Base-by-base conservation (phyloP, 1,139 yeast species). In the Debaryomycetaceae sp. region DNA sequence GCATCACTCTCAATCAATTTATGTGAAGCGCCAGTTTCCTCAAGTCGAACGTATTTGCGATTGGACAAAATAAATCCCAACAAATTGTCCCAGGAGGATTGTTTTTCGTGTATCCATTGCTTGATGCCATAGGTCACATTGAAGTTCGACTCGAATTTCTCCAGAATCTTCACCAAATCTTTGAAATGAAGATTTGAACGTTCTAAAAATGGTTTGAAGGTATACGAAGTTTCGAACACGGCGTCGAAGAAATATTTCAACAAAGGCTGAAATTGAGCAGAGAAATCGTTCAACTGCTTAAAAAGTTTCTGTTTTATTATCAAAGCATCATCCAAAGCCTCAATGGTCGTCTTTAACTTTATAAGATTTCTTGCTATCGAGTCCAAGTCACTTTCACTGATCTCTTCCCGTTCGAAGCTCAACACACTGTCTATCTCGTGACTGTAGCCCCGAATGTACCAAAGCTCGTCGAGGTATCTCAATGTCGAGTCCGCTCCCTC, bases 191-290 rank as follows among this genome's bases (percentile, higher is more conserved):
- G 42, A n/a, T 48, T 54, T 34, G 53, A 50, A 13, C 50, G 43
- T 1, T 24, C 34, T 2, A 49, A 14, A 11, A 41, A 39, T 5
- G 46, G 46, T 17, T 41, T 51, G 41, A 67, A 60, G 5, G 58
- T 51, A 23, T 45, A 50, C 33, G 58, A 55, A 37, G 49, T 46
- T 1, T 74, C 74, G 22, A 68, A 42, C 37, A 58, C 54, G 17
- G 41, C 37, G 11, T 43, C 11, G 42, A 54, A 58, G 4, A 47
- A 31, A 1, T 14, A 23, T 8, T 41, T 24, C 3, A 50, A 36
- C 11, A 59, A 43, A n/a, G 42, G 43, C 6, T 42, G 43, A 24
- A 44, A 49, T 39, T 50, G 48, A 6, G 45, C 44, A 14, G 37
- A 24, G 11, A 49, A 40, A 17, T 35, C 31, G 31, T 33, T 44